Evolutionary conservation across 331 rosid species (phyloP), one percentile per base, ranked within the genome.

Genomic region (Saraca asoca): DNA sequence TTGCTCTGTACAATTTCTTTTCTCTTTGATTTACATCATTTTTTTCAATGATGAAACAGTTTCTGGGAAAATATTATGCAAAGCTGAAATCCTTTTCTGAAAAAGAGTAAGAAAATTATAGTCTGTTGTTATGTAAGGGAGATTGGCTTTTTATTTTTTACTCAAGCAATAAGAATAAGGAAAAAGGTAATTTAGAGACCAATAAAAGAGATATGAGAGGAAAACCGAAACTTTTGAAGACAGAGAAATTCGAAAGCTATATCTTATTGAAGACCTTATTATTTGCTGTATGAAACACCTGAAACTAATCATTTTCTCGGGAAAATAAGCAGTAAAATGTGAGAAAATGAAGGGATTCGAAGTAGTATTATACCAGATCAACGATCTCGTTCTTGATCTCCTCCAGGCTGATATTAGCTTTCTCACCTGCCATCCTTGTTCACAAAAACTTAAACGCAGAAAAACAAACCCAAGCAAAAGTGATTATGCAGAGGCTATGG

Each of bases 301-400:
- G 17, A 16, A 4, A 14, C 45, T 8, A 17, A 7, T 49, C 24
- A 35, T 29, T 64, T 54, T 50, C 48, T 7, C 2, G 41, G 53
- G 52, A 35, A 74, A 45, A 33, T 7, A 51, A 9, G 39, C 31
- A 11, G 33, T 53, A 31, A 60, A 55, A 39, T 0, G 59, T 19
- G 41, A 10, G 51, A 48, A 62, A 66, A n/a, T 7, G 19, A 64
- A 39, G 55, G 69, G 9, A 34, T 14, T 12, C 8, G 39, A 55
- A 51, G 10, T 7, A 16, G n/a, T 11, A 24, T 1, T 24, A 68
- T 89, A 90, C 97, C 92, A 90, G 79, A 87, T 90, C 97, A 79
- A 90, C 97, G 11, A 90, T 78, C 76, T 90, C 97, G 62, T 90
- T 90, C 86, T 77, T 87, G 82, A 90, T 85, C 83, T 82, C 86